Evolutionary conservation across 768 basidiomycete species (phyloP).

Genomic region (Pluteus cervinus): DNA sequence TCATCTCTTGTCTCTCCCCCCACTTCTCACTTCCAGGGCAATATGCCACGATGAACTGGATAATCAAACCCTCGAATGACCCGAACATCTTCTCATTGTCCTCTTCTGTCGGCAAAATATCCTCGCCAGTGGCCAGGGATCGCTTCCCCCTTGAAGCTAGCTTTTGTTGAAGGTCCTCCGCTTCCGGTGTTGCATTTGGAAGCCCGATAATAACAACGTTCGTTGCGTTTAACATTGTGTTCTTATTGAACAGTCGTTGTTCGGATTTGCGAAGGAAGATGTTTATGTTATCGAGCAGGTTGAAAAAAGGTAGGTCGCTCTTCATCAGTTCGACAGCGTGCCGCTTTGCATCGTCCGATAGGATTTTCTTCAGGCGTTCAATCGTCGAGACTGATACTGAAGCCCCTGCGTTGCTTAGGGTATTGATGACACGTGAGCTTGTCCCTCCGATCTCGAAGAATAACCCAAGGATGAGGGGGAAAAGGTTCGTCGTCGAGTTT

Average conservation of each 20-base stretch:
- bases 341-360: constrained; percentile 19
- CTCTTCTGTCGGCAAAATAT: constrained; percentile 13
- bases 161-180: constrained; percentile 10
- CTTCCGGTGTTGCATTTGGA: constrained; percentile 1
- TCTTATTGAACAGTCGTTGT: constrained; percentile 20
- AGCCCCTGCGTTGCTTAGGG: constrained; percentile 20
- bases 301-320: constrained; percentile 12
- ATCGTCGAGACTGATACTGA: constrained; percentile 19
- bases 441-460: constrained; percentile 25
- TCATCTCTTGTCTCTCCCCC: constrained; percentile 8
- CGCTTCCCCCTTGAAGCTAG: constrained; percentile 12
- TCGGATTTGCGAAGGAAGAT: constrained; percentile 23
- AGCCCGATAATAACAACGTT: too few species aligned
- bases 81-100: constrained; percentile 14
- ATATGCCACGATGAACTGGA: constrained; percentile 11
- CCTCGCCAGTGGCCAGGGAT: constrained; percentile 8
- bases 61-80: too few species aligned
- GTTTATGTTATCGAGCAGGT: constrained; percentile 28
- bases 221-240: constrained; percentile 22
- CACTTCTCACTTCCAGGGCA: constrained; percentile 9
- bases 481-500: constrained; percentile 20
- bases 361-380: constrained; percentile 18
- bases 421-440: constrained; percentile 18
- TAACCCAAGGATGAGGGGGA: constrained; percentile 21
- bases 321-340: constrained; percentile 17